A percentile compares a stretch with the other conserved stretches of the same genome.
Conservation (phyloP, 495 filamentous ascomycete species). For the Pyronema omphalodes region DNA sequence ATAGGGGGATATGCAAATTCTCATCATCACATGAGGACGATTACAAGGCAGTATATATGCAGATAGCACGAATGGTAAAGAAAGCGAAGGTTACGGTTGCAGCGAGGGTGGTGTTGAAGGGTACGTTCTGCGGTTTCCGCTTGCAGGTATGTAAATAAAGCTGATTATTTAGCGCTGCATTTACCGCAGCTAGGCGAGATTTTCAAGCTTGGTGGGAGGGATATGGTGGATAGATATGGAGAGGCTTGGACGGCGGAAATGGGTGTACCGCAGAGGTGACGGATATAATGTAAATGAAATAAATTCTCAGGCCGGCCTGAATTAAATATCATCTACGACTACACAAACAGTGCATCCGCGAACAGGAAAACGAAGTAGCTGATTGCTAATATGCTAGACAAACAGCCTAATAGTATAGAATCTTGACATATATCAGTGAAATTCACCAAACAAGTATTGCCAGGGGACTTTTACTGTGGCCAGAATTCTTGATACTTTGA, state of each 20-base stretch:
- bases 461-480: no score
- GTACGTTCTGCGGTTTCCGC: background rate
- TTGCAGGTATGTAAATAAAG: background rate
- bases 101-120: background rate
- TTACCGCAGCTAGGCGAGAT: constrained; percentile 1
- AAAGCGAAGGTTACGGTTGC: background rate
- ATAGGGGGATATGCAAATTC: constrained; percentile 5
- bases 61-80: constrained; percentile 3
- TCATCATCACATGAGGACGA: background rate
- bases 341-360: no score
- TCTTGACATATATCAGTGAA: no score
- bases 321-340: no score
- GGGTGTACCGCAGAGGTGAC: no score
- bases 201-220: background rate
- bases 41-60: constrained; percentile 3
- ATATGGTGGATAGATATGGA: background rate
- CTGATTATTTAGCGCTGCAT: background rate
- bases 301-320: no score
- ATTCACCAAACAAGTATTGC: no score
- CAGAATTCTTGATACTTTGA: no score
- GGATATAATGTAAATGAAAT: background rate
- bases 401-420: no score
- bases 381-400: no score
- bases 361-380: no score
- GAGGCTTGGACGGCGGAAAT: background rate